Evolutionary conservation across 2,329 filamentous ascomycete species (phyloP).

Genomic region (Monosporascus cannonballus): DNA sequence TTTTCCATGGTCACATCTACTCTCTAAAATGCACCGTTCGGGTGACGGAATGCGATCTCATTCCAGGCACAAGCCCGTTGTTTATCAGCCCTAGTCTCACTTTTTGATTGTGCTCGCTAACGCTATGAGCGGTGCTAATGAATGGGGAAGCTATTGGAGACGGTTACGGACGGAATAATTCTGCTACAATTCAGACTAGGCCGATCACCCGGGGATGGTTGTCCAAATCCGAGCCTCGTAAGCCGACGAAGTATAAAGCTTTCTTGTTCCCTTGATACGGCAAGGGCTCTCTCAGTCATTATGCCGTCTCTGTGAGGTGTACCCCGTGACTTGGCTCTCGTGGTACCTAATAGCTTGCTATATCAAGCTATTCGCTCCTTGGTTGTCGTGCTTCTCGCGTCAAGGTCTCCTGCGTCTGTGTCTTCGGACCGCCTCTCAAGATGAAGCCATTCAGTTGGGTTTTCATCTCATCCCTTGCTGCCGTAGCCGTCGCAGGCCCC

Average conservation of each 20-base stretch:
- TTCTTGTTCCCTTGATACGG: neutral
- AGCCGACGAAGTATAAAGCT: neutral
- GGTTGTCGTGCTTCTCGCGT: neutral
- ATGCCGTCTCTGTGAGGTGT: neutral
- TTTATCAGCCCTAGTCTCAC: neutral
- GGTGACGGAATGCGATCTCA: neutral
- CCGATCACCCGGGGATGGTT: neutral
- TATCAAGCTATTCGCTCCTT: neutral
- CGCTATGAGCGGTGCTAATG: too few species aligned
- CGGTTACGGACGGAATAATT: too few species aligned
- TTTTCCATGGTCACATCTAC: neutral
- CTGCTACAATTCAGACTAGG: too few species aligned
- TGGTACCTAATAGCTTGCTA: neutral
- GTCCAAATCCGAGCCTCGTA: neutral
- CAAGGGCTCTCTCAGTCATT: neutral
- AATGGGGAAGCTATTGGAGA: too few species aligned
- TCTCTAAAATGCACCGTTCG: neutral
- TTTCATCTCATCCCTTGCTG: conserved; percentile 19
- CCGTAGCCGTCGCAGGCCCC: conserved; percentile 16
- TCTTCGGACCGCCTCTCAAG: conserved; percentile 6
- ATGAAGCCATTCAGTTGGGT: conserved; percentile 23
- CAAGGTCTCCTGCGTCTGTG: neutral
- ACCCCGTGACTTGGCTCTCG: neutral
- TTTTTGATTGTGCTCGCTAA: too few species aligned
- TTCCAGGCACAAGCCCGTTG: neutral